Percentiles rank a stretch among this genome's conserved stretches.
Conservation (phyloP, 1,139 yeast genomes). For the Candida buenavistaensis region DNA sequence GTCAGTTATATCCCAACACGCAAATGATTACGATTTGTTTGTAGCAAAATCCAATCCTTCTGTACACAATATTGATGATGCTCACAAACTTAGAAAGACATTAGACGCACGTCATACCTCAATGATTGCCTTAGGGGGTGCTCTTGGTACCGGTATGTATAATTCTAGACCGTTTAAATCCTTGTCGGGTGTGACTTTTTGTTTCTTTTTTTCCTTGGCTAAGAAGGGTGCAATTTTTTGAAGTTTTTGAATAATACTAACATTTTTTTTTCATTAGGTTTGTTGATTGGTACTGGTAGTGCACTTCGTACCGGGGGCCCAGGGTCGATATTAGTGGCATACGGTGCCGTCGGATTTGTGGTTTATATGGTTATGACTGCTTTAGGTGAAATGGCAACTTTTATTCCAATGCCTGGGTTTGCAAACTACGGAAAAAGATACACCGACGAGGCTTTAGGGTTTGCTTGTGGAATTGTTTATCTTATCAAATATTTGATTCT, state of each 20-base stretch:
- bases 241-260: too few relatives aligned
- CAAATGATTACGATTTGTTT: conserved; percentile 50
- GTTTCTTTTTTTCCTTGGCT: conserved; percentile 18
- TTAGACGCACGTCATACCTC: conserved; percentile 71
- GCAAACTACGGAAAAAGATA: conserved; percentile 70
- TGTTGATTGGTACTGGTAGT: conserved; percentile 68
- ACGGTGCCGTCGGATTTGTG: conserved; percentile 58
- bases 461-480: conserved; percentile 72
- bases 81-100: conserved; percentile 58
- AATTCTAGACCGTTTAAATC: too few relatives aligned
- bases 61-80: conserved; percentile 34
- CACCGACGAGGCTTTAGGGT: conserved; percentile 69
- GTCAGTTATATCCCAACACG: conserved; percentile 26
- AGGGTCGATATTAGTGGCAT: conserved; percentile 62
- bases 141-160: conserved; percentile 12
- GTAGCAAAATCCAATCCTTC: conserved; percentile 48
- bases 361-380: conserved; percentile 72
- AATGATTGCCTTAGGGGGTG: conserved; percentile 66
- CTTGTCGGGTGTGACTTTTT: too few relatives aligned
- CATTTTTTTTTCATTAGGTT: conserved; percentile 38
- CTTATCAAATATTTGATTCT: conserved; percentile 58
- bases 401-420: conserved; percentile 69
- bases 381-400: conserved; percentile 76
- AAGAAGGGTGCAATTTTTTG: neutral
- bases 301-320: conserved; percentile 70